Base-by-base conservation (phyloP, 441 rosid species). In the Pelargonium cotyledonis region DNA sequence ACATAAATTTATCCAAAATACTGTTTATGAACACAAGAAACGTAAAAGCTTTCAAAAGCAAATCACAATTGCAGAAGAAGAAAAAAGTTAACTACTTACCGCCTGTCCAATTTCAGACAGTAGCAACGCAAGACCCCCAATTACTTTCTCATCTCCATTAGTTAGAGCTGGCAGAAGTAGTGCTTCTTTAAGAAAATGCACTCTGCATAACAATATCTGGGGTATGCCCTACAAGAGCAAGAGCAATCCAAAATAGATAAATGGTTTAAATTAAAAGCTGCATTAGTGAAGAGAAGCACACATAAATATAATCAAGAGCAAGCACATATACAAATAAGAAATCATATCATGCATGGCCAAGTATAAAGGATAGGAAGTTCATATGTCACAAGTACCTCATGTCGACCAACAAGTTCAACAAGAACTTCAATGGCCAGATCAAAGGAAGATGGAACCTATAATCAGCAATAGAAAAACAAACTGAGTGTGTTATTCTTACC, bases 41-140 rank as follows among this genome's bases (percentile, higher is more conserved):
- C 23, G 21, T 19, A 26, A 58, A 14, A 58, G 12, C 29, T 58
- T 58, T 8, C 31, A 58, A 58, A 58, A 58, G 31, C 35, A 58
- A 9, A 19, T 41, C 67, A 69, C 16, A 77, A 15, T 53, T 53
- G 40, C 23, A 16, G 55, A 65, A 71, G 55, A 65, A 71, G 70
- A 72, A n/a, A 44, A 62, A 53, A 23, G 40, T 68, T 49, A 26
- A 69, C 18, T 57, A 81, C 96, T 88, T 79, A 94, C 97, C 66
- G 98, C 97, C 81, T 91, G 98, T 73, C 98, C 98, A 70, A 94
- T 91, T 81, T 94, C 98, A 44, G 96, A 88, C 89, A 94, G 76
- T 82, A 94, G 82, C 80, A 90, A 85, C 31, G 95, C 89, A 65
- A 94, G 88, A 74, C 98, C 98, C 78, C 85, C 83, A 76, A 91